Conservation (phyloP, 2,329 filamentous ascomycete genomes). For the Dothiorella sarmentorum region DNA sequence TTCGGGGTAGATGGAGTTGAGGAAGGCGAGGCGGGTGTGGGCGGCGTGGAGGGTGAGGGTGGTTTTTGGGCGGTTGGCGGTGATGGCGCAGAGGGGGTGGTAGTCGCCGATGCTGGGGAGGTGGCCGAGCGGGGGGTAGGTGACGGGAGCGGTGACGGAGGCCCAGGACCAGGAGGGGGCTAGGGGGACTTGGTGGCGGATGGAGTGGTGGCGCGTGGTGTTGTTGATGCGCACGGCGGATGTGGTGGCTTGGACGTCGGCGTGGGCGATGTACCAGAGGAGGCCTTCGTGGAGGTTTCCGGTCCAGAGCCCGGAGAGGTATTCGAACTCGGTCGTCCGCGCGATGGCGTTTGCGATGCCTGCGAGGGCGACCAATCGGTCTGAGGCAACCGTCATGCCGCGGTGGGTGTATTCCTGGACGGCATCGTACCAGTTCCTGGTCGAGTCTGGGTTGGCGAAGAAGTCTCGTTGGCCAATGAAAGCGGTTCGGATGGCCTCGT, state of each 20-base stretch:
- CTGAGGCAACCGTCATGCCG: neutral
- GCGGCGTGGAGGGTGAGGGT: conserved; percentile 21
- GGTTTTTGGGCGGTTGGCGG: too few relatives aligned
- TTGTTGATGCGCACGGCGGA: too few relatives aligned
- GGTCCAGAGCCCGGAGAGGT: neutral
- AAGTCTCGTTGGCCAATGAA: conserved; percentile 22
- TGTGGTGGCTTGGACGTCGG: too few relatives aligned
- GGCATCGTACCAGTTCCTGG: conserved; percentile 21
- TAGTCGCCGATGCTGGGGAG: neutral
- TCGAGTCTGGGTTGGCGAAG: conserved; percentile 16
- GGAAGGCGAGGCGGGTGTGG: conserved; percentile 22
- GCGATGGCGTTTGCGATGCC: neutral
- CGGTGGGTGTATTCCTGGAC: neutral
- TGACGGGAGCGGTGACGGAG: conserved; percentile 8
- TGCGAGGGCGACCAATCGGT: neutral
- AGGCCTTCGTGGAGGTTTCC: neutral
- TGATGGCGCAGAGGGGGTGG: conserved; percentile 19
- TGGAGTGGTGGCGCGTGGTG: too few relatives aligned
- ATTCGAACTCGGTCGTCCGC: neutral
- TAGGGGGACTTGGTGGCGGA: too few relatives aligned
- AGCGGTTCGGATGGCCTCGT: conserved; percentile 21
- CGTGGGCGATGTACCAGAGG: neutral
- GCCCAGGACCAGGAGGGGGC: neutral
- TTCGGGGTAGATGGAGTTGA: conserved; percentile 25
- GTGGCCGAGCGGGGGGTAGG: conserved; percentile 18